These are phyloP conservation scores for Talaromyces sp. DNA, from an alignment of 2,329 filamentous ascomycete genomes.

Conservation along the genomic window DNA sequence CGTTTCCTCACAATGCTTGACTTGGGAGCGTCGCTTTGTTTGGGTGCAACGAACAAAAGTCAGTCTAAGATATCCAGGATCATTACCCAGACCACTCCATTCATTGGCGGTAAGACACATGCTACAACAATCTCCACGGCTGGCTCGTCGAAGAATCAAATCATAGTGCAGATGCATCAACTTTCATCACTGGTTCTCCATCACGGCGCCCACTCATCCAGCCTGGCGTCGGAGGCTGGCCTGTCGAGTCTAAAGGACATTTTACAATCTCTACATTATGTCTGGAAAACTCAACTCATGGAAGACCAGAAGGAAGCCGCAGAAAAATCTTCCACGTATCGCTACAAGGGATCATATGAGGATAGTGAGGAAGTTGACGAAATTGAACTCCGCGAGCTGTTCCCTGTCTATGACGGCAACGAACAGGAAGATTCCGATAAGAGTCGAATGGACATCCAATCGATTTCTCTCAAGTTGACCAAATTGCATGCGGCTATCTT, in stretches of 20 bases:
- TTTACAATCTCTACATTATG: conserved; percentile 69
- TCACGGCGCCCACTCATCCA: conserved; percentile 32
- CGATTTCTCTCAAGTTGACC: conserved; percentile 60
- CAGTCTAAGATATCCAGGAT: conserved; percentile 23
- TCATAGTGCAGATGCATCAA: conserved; percentile 38
- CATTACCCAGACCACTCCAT: conserved; percentile 37
- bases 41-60: conserved; percentile 21
- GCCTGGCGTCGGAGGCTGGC: conserved; percentile 39
- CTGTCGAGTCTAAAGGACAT: conserved; percentile 60
- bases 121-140: conserved; percentile 20
- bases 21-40: conserved; percentile 66
- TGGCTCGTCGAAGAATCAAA: conserved; percentile 25
- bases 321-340: conserved; percentile 72
- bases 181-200: conserved; percentile 34
- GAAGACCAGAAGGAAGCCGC: conserved; percentile 73
- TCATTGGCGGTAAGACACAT: conserved; percentile 33
- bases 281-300: conserved; percentile 76
- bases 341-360: conserved; percentile 73
- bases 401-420: conserved; percentile 68
- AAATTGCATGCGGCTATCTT: conserved; percentile 54
- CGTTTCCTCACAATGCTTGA: conserved; percentile 76
- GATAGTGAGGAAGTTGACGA: conserved; percentile 72
- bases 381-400: conserved; percentile 73
- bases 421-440: conserved; percentile 33
- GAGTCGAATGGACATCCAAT: conserved; percentile 44